Evolutionary conservation across 75 land plant genomes (phyloP).

Genomic region (Cryptomeria japonica): DNA sequence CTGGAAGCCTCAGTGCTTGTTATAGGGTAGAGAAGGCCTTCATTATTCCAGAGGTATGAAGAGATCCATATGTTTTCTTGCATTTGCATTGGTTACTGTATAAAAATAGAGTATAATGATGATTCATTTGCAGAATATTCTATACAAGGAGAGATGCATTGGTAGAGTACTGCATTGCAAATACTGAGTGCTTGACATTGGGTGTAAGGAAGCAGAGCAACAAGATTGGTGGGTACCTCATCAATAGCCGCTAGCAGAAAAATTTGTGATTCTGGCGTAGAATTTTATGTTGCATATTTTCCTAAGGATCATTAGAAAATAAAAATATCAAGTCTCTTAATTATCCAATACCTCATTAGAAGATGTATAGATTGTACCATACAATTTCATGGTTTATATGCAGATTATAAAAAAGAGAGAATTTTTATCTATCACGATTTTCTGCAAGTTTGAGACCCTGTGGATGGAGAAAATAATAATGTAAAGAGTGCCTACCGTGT

Average conservation of each 20-base stretch:
- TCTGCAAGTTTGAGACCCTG: no score
- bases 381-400: no score
- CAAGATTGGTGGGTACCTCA: slow-evolving; percentile 20
- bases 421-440: no score
- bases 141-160: neutral
- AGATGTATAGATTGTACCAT: no score
- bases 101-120: neutral
- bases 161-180: slow-evolving; percentile 22
- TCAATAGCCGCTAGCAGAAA: slow-evolving; percentile 22
- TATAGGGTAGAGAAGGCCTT: slow-evolving; percentile 60
- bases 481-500: no score
- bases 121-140: neutral
- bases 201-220: slow-evolving; percentile 30
- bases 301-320: no score
- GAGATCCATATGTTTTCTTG: neutral
- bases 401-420: no score
- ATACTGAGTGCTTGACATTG: slow-evolving; percentile 24
- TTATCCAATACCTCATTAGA: no score
- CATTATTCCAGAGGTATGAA: slow-evolving; percentile 23
- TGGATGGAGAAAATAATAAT: no score
- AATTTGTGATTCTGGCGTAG: slow-evolving; percentile 27
- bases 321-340: no score
- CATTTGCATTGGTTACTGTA: neutral
- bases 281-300: neutral
- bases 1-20: slow-evolving; percentile 72